Evolutionary conservation across 306 rosid species (phyloP).

Genomic region (Vicia villosa): DNA sequence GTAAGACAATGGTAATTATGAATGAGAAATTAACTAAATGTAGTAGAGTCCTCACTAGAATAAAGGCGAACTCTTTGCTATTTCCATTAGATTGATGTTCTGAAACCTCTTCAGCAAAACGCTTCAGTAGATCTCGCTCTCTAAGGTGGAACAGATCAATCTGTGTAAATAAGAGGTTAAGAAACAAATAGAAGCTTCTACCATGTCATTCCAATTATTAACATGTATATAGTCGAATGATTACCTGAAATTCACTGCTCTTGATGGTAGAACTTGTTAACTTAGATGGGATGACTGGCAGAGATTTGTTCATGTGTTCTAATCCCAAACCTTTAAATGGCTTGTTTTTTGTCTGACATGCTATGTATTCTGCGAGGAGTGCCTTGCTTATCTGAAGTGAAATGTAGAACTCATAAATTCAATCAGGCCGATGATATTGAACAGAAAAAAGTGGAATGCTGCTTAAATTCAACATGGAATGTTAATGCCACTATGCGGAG

Average conservation of each 20-base stretch:
- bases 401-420: constrained; percentile 34
- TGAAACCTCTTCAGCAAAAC: constrained; percentile 72
- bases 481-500: constrained; percentile 10
- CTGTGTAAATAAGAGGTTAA: constrained; percentile 48
- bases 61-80: constrained; percentile 70
- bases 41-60: constrained; percentile 54
- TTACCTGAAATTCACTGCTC: constrained; percentile 80
- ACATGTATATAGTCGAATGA: constrained; percentile 22
- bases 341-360: constrained; percentile 60
- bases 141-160: constrained; percentile 76
- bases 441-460: background rate
- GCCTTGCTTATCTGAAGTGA: constrained; percentile 87
- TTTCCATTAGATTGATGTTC: constrained; percentile 68
- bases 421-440: background rate
- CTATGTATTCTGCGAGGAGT: constrained; percentile 64
- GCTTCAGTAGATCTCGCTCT: constrained; percentile 78
- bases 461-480: constrained; percentile 27
- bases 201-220: constrained; percentile 2
- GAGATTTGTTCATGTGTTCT: constrained; percentile 83
- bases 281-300: constrained; percentile 67
- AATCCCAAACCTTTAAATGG: constrained; percentile 81
- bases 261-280: constrained; percentile 59
- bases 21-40: constrained; percentile 1
- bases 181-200: constrained; percentile 28
- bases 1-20: constrained; percentile 10